Evolutionary conservation across 2,329 filamentous ascomycete species (phyloP), one percentile per base, ranked within the genome.

Genomic region (Lachnellula occidentalis): DNA sequence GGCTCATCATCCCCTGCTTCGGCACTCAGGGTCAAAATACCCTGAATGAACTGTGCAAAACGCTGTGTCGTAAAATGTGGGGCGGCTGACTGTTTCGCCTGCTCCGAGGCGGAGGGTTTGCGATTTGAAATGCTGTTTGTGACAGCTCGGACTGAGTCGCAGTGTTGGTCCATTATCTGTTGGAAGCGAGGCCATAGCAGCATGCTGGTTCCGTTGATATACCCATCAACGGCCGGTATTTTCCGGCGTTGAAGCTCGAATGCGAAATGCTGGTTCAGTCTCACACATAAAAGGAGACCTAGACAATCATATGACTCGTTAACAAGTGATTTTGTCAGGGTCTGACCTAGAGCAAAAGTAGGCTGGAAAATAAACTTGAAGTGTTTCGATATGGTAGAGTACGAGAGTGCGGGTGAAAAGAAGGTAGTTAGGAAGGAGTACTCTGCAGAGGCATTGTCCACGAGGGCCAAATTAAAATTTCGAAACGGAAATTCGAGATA

Each of bases 121-220:
- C 66, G 73, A 34, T 70, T 73, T 8, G 68, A 76, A 67, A 76
- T 79, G 54, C 66, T 75, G 70, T 69, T 84, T 56, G 70, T 85
- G 66, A 77, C 78, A 69, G 67, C 79, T 50, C 87, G 87, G 36
- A 99, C 79, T 1, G 90, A 95, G 51, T 96, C 91, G 73, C 88
- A 91, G 69, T 99, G 94, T 53, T 86, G 80, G 69, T 96, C 92
- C 84, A 99, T 95, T 64, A 96, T 85, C 54, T 90, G 82, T 71
- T 99, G 95, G 65, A 99, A 88, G 24, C 92, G 86, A 7, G 94
- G 94, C 94, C 94, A 99, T 5, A 99, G 81, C 2, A 94, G 82
- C 90, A 99, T 99, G 67, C 88, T 92, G 5, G 90, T 95, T 45
- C 85, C 92, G 69, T 99, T 99, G 68, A 96, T 86, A 69, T 99